Conservation (phyloP, 768 basidiomycete genomes). For the Xanthoconium purpureum region DNA sequence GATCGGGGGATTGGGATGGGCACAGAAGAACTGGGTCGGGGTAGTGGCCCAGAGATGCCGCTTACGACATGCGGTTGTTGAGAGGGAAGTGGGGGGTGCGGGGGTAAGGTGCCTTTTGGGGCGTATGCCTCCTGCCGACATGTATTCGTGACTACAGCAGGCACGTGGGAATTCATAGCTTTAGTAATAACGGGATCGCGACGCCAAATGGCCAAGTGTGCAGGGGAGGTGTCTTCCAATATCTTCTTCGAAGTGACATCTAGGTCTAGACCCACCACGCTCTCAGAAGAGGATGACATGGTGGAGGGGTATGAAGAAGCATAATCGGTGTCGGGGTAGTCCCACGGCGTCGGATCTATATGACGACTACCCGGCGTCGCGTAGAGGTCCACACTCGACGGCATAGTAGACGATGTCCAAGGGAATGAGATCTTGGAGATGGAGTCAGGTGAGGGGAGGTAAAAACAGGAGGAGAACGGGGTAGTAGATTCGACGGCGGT, state of each 20-base stretch:
- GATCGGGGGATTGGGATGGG: slow-evolving; percentile 31
- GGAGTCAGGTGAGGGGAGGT: slow-evolving; percentile 45
- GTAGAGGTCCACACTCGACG: slow-evolving; percentile 39
- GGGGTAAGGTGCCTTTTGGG: slow-evolving; percentile 4
- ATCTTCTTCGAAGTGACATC: slow-evolving; percentile 32
- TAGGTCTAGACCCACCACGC: slow-evolving; percentile 32
- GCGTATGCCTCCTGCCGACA: slow-evolving; percentile 24
- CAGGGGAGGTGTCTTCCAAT: slow-evolving; percentile 29
- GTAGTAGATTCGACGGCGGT: slow-evolving; percentile 67
- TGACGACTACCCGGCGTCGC: slow-evolving; percentile 47
- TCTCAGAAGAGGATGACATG: slow-evolving; percentile 38
- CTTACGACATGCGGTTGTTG: slow-evolving; percentile 11
- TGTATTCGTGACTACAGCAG: slow-evolving; percentile 27
- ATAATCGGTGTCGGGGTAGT: slow-evolving; percentile 44
- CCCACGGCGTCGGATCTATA: slow-evolving; percentile 50
- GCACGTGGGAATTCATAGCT: slow-evolving; percentile 23
- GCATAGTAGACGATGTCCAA: slow-evolving; percentile 33
- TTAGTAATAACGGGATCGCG: slow-evolving; percentile 27
- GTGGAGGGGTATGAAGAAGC: slow-evolving; percentile 47
- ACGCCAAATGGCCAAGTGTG: slow-evolving; percentile 33
- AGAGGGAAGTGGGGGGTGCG: slow-evolving; percentile 10
- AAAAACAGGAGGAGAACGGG: slow-evolving; percentile 56
- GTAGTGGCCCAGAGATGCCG: slow-evolving; percentile 14
- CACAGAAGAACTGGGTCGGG: slow-evolving; percentile 27
- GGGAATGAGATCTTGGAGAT: slow-evolving; percentile 36